These are phyloP conservation scores for Colletotrichum cereale DNA, from an alignment of 2,329 filamentous ascomycete species.

Conservation along the genomic window DNA sequence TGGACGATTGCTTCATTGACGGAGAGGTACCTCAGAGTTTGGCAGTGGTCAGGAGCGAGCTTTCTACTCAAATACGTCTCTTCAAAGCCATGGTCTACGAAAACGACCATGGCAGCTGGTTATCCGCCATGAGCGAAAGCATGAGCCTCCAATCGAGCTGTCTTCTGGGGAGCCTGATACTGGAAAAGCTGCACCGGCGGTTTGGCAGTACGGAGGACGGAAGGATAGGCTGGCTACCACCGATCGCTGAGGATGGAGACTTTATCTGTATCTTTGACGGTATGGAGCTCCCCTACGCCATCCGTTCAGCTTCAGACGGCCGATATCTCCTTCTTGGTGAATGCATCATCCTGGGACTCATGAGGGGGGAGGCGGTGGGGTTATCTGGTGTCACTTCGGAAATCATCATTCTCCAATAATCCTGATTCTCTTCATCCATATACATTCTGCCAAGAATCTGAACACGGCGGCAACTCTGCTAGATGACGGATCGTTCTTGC, in stretches of 20 bases:
- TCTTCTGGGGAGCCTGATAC: constrained; percentile 8
- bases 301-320: constrained; percentile 8
- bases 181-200: constrained; percentile 16
- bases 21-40: constrained; percentile 11
- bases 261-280: constrained; percentile 18
- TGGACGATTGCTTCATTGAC: constrained; percentile 9
- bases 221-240: constrained; percentile 17
- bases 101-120: no score
- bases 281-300: constrained; percentile 17
- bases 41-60: constrained; percentile 1
- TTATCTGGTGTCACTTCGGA: no score
- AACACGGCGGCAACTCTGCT: background rate
- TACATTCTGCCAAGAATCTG: background rate
- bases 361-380: no score
- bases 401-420: no score
- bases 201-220: constrained; percentile 6
- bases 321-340: no score
- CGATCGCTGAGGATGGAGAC: constrained; percentile 10
- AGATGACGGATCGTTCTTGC: background rate
- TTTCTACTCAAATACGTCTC: background rate
- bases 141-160: no score
- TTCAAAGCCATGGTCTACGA: no score
- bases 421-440: no score
- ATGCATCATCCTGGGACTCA: no score
- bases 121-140: no score